These are phyloP conservation scores for Dimargaris cristalligena DNA, from an alignment of 192 early-diverging fungal genomes.

Conservation along the genomic window DNA sequence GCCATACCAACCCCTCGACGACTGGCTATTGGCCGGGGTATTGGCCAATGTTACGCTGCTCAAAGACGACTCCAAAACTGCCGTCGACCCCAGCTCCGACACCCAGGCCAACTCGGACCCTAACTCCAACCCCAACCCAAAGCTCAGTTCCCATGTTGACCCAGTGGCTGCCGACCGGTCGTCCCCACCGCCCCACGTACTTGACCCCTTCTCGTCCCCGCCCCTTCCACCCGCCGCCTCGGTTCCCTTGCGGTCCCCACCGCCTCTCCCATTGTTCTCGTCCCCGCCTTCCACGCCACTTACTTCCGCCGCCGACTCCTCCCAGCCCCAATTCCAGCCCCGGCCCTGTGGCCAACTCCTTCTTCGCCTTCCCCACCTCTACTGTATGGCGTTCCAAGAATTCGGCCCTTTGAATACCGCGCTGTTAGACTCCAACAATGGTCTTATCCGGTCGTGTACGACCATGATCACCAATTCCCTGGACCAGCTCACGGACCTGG, in stretches of 20 bases:
- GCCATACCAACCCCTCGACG: slow-evolving; percentile 8
- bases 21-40: neutral
- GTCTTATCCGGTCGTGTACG: slow-evolving; percentile 7
- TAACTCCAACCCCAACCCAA: too few species aligned
- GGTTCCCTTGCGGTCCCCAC: too few species aligned
- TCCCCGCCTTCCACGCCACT: too few species aligned
- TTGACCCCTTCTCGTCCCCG: too few species aligned
- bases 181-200: neutral
- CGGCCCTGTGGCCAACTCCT: neutral
- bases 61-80: neutral
- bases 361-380: neutral
- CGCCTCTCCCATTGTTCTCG: too few species aligned
- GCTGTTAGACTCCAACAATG: slow-evolving; percentile 3
- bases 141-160: too few species aligned
- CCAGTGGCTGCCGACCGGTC: too few species aligned
- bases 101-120: neutral
- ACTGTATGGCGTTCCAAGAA: slow-evolving; percentile 7
- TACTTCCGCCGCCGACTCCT: neutral
- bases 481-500: neutral
- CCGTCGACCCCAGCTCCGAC: too few species aligned
- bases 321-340: too few species aligned
- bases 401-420: slow-evolving; percentile 9
- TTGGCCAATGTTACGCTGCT: neutral
- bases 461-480: slow-evolving; percentile 3
- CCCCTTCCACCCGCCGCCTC: too few species aligned